Evolutionary conservation across 208 protist species (phyloP).

Genomic region (Crithidia acanthocephali): DNA sequence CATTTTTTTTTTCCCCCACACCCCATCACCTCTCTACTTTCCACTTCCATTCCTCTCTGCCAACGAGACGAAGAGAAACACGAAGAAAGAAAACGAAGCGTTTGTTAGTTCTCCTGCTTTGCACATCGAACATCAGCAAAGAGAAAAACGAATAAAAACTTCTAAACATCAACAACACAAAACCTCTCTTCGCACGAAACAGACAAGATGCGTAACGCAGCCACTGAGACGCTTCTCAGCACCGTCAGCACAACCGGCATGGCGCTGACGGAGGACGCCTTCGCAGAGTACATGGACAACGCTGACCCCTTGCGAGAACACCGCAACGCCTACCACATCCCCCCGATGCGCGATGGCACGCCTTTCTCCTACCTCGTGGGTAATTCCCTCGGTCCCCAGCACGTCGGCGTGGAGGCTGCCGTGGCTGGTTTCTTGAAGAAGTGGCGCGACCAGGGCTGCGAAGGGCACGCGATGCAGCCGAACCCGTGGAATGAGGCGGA

Average conservation of each 20-base stretch:
- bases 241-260: conserved; percentile 50
- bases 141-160: background rate
- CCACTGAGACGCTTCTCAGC: conserved; percentile 60
- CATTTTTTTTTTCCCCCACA: no score
- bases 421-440: conserved; percentile 81
- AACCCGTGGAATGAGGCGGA: conserved; percentile 92
- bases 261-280: conserved; percentile 69
- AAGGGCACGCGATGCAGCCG: conserved; percentile 78
- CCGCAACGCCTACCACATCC: conserved; percentile 63
- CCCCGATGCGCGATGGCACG: conserved; percentile 44
- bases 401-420: conserved; percentile 60
- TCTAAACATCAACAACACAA: background rate
- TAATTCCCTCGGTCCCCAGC: conserved; percentile 87
- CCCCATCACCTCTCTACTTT: no score
- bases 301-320: conserved; percentile 68
- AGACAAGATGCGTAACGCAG: conserved; percentile 65
- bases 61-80: no score
- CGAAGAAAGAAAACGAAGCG: no score
- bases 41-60: no score
- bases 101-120: background rate
- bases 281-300: conserved; percentile 73
- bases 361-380: conserved; percentile 14
- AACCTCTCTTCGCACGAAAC: no score
- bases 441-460: conserved; percentile 88
- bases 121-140: background rate